Evolutionary conservation across 495 filamentous ascomycete species (phyloP), one percentile per base, ranked within the genome.

Genomic region (Eremomyces bilateralis): DNA sequence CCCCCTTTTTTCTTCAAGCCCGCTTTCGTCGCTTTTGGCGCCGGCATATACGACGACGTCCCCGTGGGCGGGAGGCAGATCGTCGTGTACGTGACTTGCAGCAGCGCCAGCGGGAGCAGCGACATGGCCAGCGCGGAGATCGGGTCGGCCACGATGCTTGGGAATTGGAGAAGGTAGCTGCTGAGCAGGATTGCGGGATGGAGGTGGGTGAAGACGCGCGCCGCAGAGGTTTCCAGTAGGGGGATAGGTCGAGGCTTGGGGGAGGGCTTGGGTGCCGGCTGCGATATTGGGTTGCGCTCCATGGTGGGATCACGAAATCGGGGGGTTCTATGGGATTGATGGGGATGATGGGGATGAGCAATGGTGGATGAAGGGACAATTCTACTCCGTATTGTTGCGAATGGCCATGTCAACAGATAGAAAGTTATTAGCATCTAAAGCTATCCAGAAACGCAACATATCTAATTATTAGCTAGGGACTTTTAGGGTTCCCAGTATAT

Each of bases 21-120:
- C n/a, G 44, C 49, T 34, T 44, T 41, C 12, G 49, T 50, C 2
- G 49, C 46, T 39, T 53, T 52, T 13, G 30, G 34, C 17, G 38
- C 35, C 8, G 45, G 34, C 6, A 41, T 21, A 15, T 20, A 29
- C 13, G 51, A 38, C 13, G 37, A 35, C 16, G 49, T 52, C 11
- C 69, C 73, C 0, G 63, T 71, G 13, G 66, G 64, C 2, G 80
- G 80, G 10, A 91, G 63, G 53, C 84, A 92, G 16, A 74, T 39
- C 13, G 80, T 49, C 27, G 61, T 70, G 50, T 82, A 93, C 3
- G 44, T 51, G 10, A 68, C 51, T 50, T 95, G 85, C 1, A 82
- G 45, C 1, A 62, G 49, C 1, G 65, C 57, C 11, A 88, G 57
- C 31, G 67, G 54, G 2, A 73, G 64, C n/a, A 88, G 50, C 19